These are phyloP conservation scores for Bombardia bombarda DNA, from an alignment of 495 filamentous ascomycete species.

Conservation along the genomic window DNA sequence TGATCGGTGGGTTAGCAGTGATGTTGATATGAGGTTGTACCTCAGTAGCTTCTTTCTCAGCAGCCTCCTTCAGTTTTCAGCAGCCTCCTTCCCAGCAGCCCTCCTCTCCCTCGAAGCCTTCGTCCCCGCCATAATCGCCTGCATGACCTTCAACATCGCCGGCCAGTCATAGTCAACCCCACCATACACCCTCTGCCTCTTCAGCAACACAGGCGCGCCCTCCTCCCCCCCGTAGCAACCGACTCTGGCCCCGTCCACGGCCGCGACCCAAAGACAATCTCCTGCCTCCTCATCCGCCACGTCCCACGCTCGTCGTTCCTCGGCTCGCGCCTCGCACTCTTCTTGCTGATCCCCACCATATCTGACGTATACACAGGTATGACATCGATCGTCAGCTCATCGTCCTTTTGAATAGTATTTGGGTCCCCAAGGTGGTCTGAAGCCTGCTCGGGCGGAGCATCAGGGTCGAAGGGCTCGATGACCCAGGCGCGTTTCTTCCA, in stretches of 20 bases:
- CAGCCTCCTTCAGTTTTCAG: not conserved
- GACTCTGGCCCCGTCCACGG: not conserved
- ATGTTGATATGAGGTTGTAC: too few species aligned
- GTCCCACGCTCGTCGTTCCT: not conserved
- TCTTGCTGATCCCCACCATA: too few species aligned
- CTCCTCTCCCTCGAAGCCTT: not conserved
- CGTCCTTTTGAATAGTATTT: not conserved
- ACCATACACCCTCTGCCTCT: slow-evolving; percentile 17
- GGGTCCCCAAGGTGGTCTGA: not conserved
- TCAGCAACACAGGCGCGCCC: slow-evolving; percentile 5
- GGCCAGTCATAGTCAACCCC: slow-evolving; percentile 11
- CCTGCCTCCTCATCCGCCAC: slow-evolving; percentile 7
- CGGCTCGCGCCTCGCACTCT: slow-evolving; percentile 4
- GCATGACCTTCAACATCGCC: not conserved
- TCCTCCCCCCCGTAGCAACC: not conserved
- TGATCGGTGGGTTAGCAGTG: too few species aligned
- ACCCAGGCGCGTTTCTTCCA: slow-evolving; percentile 11
- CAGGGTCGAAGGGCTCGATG: slow-evolving; percentile 16
- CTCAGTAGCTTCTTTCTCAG: not conserved
- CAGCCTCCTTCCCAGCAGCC: not conserved
- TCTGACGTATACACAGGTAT: slow-evolving; percentile 10
- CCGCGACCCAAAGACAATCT: slow-evolving; percentile 5
- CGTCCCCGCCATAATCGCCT: not conserved
- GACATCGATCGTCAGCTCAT: slow-evolving; percentile 8
- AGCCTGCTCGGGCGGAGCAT: not conserved